phyloP scores from a whole-genome alignment of 495 filamentous ascomycete genomes.

The Chaetomium cochliodes region DNA sequence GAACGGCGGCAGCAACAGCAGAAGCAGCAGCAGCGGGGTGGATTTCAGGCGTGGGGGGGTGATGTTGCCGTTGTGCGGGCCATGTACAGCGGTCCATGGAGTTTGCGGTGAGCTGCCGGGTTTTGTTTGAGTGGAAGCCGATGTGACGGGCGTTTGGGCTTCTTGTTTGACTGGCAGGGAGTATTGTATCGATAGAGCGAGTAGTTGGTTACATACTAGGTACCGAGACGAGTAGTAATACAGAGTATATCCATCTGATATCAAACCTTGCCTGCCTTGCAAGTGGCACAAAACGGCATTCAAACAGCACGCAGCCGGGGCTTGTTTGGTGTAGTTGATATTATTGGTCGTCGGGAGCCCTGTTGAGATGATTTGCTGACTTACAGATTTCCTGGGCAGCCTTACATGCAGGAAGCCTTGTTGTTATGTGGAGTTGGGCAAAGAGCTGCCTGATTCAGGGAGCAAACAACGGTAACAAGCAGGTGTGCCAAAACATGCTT shows the following conservation, averaged over 20 bases:
- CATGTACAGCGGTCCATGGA: slow-evolving; percentile 19
- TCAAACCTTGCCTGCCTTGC: too few species aligned
- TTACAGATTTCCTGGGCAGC: too few species aligned
- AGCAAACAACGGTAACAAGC: too few species aligned
- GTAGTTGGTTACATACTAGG: slow-evolving; percentile 8
- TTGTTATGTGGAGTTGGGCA: too few species aligned
- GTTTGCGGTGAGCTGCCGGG: slow-evolving; percentile 5
- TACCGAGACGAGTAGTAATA: slow-evolving; percentile 13
- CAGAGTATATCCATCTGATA: neutral
- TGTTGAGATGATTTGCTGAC: too few species aligned
- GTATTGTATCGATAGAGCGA: slow-evolving; percentile 12
- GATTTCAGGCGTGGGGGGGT: slow-evolving; percentile 11
- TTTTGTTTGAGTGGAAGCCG: neutral
- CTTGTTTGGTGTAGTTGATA: too few species aligned
- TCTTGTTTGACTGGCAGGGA: neutral
- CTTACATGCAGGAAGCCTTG: too few species aligned
- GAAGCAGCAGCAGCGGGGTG: neutral
- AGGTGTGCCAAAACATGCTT: too few species aligned
- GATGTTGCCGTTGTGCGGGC: slow-evolving; percentile 18
- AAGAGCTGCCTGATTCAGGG: too few species aligned
- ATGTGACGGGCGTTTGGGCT: neutral
- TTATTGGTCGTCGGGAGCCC: too few species aligned
- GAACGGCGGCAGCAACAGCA: neutral
- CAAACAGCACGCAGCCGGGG: too few species aligned
- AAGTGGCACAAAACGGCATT: too few species aligned